Base-by-base conservation (phyloP, 768 basidiomycete genomes). In the Hygrophorus pudorinus region DNA sequence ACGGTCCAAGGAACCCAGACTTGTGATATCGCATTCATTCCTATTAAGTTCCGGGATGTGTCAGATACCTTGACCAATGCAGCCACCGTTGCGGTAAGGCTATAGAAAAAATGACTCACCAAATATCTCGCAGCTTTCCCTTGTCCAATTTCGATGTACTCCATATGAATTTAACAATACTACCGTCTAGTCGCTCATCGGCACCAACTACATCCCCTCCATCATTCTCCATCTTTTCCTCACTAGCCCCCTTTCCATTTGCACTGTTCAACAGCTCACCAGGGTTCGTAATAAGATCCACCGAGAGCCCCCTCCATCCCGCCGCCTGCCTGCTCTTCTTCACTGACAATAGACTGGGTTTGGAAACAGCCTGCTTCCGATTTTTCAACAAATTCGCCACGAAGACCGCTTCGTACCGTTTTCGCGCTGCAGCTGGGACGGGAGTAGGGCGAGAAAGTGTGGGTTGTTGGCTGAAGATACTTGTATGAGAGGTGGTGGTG, bases 261-360 rank as follows among this genome's bases (percentile, higher is more conserved):
- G 46, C 32, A 27, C 43, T 45, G 5, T 34, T 41, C 27, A 51
- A 38, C 5, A 50, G 56, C 30, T 64, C 67, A 28, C 67, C 69
- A 2, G 63, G 59, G 45, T 62, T 66, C 9, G 73, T 72, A 42
- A 79, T 76, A 42, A 80, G 59, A 56, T 85, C 84, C 21, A 85
- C 75, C 1, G 81, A 82, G 32, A 81, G 56, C 7, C 78, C 83
- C 35, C 82, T 66, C 85, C 85, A 89, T 2, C 85, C 85, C 2
- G 75, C 76, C 1, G 81, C 78, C 45, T 78, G 73, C 45, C 79
- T 59, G 32, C 55, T 56, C 35, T 73, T 70, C 48, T 71, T 67
- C 12, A 67, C 64, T 45, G 63, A 63, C 41, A 65, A 42, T 29
- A 62, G 38, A 3, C 64, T 52, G 1, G 65, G 60, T 14, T 60